Percentiles rank a stretch among this genome's conserved stretches.
These are phyloP conservation scores for Microdochium nivale DNA, from an alignment of 2,329 filamentous ascomycete genomes.

Conservation along the genomic window DNA sequence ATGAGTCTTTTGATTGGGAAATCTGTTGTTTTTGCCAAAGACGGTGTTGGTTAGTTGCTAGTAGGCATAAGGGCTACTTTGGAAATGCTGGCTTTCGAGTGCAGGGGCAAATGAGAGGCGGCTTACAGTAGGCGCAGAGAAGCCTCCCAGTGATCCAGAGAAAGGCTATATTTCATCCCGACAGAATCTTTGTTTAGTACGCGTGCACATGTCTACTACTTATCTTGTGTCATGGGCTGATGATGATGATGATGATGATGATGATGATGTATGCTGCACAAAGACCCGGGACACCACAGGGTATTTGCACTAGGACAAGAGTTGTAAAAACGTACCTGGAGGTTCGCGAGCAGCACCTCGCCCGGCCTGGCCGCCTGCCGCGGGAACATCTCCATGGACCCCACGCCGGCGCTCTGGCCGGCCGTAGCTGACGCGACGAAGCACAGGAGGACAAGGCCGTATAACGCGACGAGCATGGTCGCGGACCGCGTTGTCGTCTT, in stretches of 20 bases:
- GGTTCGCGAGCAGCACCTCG: background rate
- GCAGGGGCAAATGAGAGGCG: background rate
- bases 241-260: too few relatives aligned
- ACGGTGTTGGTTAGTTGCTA: too few relatives aligned
- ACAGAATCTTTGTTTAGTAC: too few relatives aligned
- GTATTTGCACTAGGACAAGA: too few relatives aligned
- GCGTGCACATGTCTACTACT: too few relatives aligned
- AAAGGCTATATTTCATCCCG: background rate
- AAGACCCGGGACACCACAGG: background rate
- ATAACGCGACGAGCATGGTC: background rate
- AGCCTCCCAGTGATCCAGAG: background rate
- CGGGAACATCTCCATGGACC: background rate
- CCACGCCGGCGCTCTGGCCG: background rate
- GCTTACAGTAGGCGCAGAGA: conserved; percentile 16
- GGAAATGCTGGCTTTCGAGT: background rate
- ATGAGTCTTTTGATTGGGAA: conserved; percentile 26
- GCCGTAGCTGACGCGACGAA: background rate
- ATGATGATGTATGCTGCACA: too few relatives aligned
- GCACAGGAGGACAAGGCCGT: background rate
- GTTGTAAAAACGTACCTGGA: background rate
- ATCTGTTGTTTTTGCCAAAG: conserved; percentile 17
- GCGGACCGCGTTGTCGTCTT: too few relatives aligned
- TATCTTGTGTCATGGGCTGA: too few relatives aligned
- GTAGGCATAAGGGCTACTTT: background rate
- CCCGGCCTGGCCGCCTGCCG: background rate